These are phyloP conservation scores for Bacidia rubella DNA, from an alignment of 495 filamentous ascomycete genomes.

Conservation along the genomic window DNA sequence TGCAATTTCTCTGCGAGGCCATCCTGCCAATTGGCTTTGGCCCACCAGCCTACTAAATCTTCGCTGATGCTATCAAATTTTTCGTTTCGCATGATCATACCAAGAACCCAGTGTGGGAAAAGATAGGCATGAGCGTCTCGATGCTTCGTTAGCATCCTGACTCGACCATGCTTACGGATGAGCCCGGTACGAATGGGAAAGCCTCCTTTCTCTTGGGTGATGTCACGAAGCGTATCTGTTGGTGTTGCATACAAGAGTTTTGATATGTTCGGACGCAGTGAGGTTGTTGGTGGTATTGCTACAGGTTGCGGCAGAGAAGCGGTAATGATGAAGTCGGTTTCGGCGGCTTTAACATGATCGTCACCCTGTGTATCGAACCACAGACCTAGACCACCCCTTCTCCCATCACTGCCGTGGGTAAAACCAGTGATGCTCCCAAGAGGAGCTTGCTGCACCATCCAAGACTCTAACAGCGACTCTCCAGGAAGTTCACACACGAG, in stretches of 20 bases:
- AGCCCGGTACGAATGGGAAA: conserved; percentile 61
- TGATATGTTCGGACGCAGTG: conserved; percentile 49
- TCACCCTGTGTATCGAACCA: conserved; percentile 79
- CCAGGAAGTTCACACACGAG: conserved; percentile 82
- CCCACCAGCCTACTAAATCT: conserved; percentile 90
- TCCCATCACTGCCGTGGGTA: conserved; percentile 26
- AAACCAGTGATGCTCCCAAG: neutral
- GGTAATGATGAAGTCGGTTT: conserved; percentile 77
- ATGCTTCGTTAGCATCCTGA: conserved; percentile 64
- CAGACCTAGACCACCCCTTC: conserved; percentile 68
- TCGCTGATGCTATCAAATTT: conserved; percentile 76
- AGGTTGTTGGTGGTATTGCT: conserved; percentile 42
- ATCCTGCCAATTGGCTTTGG: conserved; percentile 81
- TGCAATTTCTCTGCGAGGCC: conserved; percentile 66
- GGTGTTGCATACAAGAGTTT: conserved; percentile 62
- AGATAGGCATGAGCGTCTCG: conserved; percentile 88
- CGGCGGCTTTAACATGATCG: conserved; percentile 68
- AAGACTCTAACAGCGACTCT: conserved; percentile 68
- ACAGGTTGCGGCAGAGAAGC: conserved; percentile 43
- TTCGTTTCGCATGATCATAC: conserved; percentile 65
- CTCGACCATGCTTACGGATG: conserved; percentile 52
- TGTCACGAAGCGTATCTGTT: conserved; percentile 73
- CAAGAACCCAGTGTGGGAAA: conserved; percentile 79
- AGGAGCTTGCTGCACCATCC: conserved; percentile 73
- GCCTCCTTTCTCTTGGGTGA: conserved; percentile 47